phyloP scores from a whole-genome alignment of 1,139 yeast species.

The Pichia sp. region DNA sequence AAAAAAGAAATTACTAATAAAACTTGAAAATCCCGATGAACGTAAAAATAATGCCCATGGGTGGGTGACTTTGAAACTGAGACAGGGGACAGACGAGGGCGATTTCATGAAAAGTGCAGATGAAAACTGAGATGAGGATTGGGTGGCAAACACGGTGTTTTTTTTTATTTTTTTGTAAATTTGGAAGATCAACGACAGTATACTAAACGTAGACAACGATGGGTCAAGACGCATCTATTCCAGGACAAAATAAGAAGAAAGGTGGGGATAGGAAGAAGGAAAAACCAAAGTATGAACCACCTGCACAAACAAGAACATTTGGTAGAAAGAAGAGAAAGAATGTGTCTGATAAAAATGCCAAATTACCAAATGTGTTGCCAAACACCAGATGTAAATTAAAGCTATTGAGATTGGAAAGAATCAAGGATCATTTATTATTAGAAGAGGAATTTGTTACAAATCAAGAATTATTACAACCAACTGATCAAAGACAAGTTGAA shows the following conservation, averaged over 20 bases:
- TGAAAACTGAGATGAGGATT: too few species aligned
- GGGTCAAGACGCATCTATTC: constrained; percentile 34
- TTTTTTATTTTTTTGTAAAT: neutral
- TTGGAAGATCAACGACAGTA: too few species aligned
- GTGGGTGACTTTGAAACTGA: too few species aligned
- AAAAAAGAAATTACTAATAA: too few species aligned
- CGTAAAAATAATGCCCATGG: too few species aligned
- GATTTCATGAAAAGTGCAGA: too few species aligned
- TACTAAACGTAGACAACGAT: constrained; percentile 9
- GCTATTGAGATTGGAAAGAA: constrained; percentile 86
- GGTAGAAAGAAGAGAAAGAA: constrained; percentile 78
- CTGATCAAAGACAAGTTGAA: constrained; percentile 94
- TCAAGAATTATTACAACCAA: constrained; percentile 91
- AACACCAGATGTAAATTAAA: constrained; percentile 90
- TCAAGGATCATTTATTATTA: constrained; percentile 87
- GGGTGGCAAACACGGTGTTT: too few species aligned
- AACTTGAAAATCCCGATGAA: too few species aligned
- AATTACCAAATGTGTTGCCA: constrained; percentile 85
- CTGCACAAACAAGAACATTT: constrained; percentile 80
- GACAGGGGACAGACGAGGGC: too few species aligned
- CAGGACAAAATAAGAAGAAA: constrained; percentile 26
- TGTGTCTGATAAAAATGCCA: constrained; percentile 87
- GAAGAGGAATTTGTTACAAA: constrained; percentile 96
- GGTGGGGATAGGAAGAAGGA: constrained; percentile 51
- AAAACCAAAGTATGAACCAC: constrained; percentile 96